Evolutionary conservation across 2,329 filamentous ascomycete species (phyloP).

Genomic region (Pseudofabraea citricarpa): DNA sequence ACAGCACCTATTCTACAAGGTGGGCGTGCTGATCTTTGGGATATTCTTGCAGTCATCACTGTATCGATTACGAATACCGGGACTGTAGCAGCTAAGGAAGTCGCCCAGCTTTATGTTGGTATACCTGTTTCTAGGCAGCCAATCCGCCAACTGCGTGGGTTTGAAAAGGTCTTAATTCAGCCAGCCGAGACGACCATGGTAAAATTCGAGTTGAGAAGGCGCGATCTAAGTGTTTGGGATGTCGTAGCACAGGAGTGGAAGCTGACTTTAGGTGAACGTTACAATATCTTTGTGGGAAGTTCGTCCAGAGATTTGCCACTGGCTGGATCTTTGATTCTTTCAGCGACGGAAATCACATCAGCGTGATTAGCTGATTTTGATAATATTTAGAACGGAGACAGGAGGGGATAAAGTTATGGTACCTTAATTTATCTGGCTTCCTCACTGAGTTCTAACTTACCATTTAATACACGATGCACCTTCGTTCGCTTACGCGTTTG

Average conservation of each 20-base stretch:
- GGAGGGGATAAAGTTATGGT: too few relatives aligned
- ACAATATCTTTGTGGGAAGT: neutral
- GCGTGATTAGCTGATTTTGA: too few relatives aligned
- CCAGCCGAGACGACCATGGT: constrained; percentile 39
- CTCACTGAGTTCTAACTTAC: too few relatives aligned
- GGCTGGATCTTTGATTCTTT: too few relatives aligned
- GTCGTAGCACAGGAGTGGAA: neutral
- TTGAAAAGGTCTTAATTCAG: constrained; percentile 48
- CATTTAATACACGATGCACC: too few relatives aligned
- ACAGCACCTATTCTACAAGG: constrained; percentile 43
- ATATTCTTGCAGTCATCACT: constrained; percentile 42
- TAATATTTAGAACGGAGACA: too few relatives aligned
- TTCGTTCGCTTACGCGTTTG: too few relatives aligned
- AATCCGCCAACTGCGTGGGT: constrained; percentile 55
- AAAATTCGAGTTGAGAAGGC: constrained; percentile 41
- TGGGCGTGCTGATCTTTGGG: constrained; percentile 49
- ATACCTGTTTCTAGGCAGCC: constrained; percentile 37
- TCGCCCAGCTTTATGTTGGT: constrained; percentile 20
- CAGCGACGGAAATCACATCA: too few relatives aligned
- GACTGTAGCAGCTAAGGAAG: constrained; percentile 18
- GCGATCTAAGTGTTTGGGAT: neutral
- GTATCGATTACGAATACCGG: constrained; percentile 50
- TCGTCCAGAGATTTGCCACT: neutral
- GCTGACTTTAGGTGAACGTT: neutral
- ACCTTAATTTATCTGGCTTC: too few relatives aligned